phyloP scores from a whole-genome alignment of 345 rosid genomes.

The Isatis tinctoria region DNA sequence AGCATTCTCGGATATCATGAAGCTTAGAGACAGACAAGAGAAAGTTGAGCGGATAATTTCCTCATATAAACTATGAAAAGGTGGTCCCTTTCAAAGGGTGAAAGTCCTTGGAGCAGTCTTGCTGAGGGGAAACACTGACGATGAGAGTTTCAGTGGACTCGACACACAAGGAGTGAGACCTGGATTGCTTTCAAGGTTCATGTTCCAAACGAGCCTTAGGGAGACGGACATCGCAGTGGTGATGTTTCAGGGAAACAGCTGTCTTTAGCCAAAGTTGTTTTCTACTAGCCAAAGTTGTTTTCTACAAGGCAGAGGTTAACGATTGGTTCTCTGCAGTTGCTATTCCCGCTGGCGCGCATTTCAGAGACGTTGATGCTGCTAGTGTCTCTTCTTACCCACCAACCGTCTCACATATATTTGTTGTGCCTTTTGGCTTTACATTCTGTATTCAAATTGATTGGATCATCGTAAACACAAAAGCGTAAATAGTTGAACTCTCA shows the following conservation, averaged over 20 bases:
- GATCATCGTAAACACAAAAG: not conserved
- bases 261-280: constrained; percentile 68
- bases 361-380: constrained; percentile 52
- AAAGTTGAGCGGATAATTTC: constrained; percentile 68
- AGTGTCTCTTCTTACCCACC: constrained; percentile 29
- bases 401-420: not conserved
- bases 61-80: constrained; percentile 44
- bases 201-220: constrained; percentile 57
- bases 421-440: not conserved
- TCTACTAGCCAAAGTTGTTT: no score
- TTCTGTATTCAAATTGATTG: not conserved
- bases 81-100: constrained; percentile 71
- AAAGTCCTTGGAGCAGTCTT: constrained; percentile 58
- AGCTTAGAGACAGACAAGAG: constrained; percentile 84
- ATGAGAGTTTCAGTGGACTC: constrained; percentile 41
- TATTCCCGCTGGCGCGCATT: constrained; percentile 75
- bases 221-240: constrained; percentile 43
- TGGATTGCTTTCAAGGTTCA: constrained; percentile 59
- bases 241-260: constrained; percentile 43
- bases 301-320: constrained; percentile 48
- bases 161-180: constrained; percentile 54
- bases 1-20: constrained; percentile 81
- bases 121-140: constrained; percentile 45
- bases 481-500: no score
- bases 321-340: constrained; percentile 73